Evolutionary conservation across 257 asterid species (phyloP), one percentile per base, ranked within the genome.

Genomic region (Jacaranda copaia): DNA sequence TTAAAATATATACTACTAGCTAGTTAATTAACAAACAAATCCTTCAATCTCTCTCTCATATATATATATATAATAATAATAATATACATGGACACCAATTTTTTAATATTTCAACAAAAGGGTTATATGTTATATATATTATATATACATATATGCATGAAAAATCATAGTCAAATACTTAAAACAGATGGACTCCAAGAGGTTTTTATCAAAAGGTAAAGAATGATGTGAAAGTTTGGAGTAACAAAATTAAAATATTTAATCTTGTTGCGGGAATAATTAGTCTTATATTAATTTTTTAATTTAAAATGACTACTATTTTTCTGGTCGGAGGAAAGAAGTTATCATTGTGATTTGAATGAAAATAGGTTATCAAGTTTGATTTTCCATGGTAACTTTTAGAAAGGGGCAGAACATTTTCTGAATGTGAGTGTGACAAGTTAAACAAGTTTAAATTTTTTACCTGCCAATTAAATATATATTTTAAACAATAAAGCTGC

Each of bases 111-210:
- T 20, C 57, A 36, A 62, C 43, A 7, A 16, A 59, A 39, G 20
- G 42, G 38, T 49, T 35, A 55, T 55, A 5, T 5, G 7, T 48
- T 0, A 42, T 42, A 52, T 18, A 12, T n/a, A n/a, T n/a, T n/a
- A n/a, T n/a, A n/a, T n/a, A n/a, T n/a, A n/a, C n/a, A n/a, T n/a
- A n/a, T 67, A 14, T 60, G 68, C 13, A 12, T 68, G 13, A 38
- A 49, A 60, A 49, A 42, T 69, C 32, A 15, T 1, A 59, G 77
- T 77, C 80, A 81, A 77, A 57, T 64, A 58, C 55, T 64, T 43
- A 25, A 62, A 51, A 56, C 43, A 8, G 2, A 43, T 43, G 56
- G 51, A 40, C 40, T 38, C 58, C n/a, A 46, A 25, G 43, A 18
- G 60, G 5, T 58, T 68, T 62, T 40, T 43, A 43, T 49, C 38